These are phyloP conservation scores for Coniferiporia sulphurascens DNA, from an alignment of 1,284 basidiomycete genomes.

Conservation along the genomic window DNA sequence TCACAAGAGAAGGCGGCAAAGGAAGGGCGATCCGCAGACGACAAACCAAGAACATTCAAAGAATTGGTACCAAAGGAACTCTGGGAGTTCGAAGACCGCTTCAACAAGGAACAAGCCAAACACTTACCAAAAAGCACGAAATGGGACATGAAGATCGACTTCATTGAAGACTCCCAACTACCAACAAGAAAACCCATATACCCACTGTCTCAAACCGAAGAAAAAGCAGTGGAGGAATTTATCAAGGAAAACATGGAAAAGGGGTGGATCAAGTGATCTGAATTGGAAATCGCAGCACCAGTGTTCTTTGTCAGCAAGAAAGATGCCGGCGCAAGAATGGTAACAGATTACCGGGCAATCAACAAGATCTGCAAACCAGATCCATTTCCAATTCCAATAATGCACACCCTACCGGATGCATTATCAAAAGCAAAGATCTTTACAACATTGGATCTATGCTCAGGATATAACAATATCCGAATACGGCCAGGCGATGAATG, in stretches of 20 bases:
- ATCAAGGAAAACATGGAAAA: conserved; percentile 22
- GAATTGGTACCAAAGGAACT: too few relatives aligned
- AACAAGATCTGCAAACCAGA: background rate
- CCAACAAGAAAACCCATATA: background rate
- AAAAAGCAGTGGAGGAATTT: background rate
- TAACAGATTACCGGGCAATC: background rate
- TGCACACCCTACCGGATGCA: conserved; percentile 25
- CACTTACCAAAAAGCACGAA: background rate
- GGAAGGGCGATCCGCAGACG: too few relatives aligned
- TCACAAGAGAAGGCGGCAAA: too few relatives aligned
- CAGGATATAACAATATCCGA: conserved; percentile 25
- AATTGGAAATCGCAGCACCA: conserved; percentile 26
- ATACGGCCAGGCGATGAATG: conserved; percentile 14
- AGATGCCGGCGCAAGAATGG: conserved; percentile 32
- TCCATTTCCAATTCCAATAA: background rate
- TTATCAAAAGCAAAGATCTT: conserved; percentile 21
- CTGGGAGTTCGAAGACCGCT: too few relatives aligned
- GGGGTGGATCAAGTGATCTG: conserved; percentile 21
- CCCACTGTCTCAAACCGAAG: conserved; percentile 20
- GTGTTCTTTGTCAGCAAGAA: conserved; percentile 30
- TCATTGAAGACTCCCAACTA: background rate
- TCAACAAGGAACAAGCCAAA: background rate
- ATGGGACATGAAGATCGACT: background rate
- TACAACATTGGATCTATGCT: conserved; percentile 30
- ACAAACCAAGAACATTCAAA: too few relatives aligned